These are phyloP conservation scores for Phascolomyces articulosus DNA, from an alignment of 371 early-diverging fungal species.

Conservation along the genomic window DNA sequence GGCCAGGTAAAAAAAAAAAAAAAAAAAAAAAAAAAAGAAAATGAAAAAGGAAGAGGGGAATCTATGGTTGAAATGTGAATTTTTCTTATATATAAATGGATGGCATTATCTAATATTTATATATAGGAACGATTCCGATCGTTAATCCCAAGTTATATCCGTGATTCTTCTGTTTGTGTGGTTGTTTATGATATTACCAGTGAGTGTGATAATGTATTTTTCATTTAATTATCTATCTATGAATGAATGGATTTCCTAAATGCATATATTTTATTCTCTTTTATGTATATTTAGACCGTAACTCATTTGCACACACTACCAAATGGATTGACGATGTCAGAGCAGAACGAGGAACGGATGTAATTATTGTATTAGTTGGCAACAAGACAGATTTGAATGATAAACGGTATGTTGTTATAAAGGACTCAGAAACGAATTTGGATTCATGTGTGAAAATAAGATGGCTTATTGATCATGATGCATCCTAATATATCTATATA, in stretches of 20 bases:
- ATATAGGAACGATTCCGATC: constrained; percentile 92
- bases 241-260: neutral
- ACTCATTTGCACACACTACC: constrained; percentile 88
- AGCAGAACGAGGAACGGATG: constrained; percentile 92
- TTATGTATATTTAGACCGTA: constrained; percentile 30
- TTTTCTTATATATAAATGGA: too few relatives aligned
- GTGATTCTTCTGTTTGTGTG: constrained; percentile 98
- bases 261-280: neutral
- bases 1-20: constrained; percentile 80
- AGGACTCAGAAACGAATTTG: too few relatives aligned
- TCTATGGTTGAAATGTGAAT: too few relatives aligned
- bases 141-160: constrained; percentile 98
- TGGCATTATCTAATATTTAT: neutral
- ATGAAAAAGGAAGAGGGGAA: neutral
- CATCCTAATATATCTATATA: neutral
- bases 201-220: constrained; percentile 32
- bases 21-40: neutral
- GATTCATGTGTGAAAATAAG: too few relatives aligned
- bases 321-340: constrained; percentile 99
- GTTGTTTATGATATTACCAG: constrained; percentile 97
- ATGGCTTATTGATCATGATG: too few relatives aligned
- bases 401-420: constrained; percentile 65
- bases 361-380: constrained; percentile 95
- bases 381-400: constrained; percentile 97
- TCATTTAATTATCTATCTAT: neutral